phyloP scores from a whole-genome alignment of 2,329 filamentous ascomycete species.

The Thielaviopsis ethacetica region DNA sequence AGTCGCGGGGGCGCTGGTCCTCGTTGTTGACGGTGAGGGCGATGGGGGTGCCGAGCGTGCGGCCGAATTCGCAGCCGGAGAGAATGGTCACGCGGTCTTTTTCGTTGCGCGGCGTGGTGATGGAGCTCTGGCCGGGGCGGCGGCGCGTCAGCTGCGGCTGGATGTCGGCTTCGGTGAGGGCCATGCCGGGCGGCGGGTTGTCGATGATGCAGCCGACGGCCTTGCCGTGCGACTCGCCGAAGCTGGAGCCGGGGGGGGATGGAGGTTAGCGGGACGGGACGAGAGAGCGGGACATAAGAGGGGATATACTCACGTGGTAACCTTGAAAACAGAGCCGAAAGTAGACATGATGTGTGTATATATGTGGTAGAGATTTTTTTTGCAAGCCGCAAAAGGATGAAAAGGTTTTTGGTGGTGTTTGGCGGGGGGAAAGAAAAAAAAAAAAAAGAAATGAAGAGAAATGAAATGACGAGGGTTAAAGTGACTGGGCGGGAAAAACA shows the following conservation, averaged over 20 bases:
- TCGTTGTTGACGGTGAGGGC: conserved; percentile 77
- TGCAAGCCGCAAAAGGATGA: no score
- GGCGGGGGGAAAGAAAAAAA: conserved; percentile 9
- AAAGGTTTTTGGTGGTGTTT: conserved; percentile 10
- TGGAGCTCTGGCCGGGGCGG: conserved; percentile 72
- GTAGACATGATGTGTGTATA: conserved; percentile 48
- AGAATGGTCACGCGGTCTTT: conserved; percentile 85
- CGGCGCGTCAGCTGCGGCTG: conserved; percentile 89
- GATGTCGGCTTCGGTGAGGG: conserved; percentile 71
- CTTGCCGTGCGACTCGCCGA: conserved; percentile 62
- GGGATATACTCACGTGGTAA: conserved; percentile 51
- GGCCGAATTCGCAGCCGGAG: conserved; percentile 77
- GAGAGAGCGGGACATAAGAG: conserved; percentile 1
- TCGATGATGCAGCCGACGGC: conserved; percentile 93
- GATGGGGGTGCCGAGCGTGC: conserved; percentile 84
- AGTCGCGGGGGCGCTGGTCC: conserved; percentile 85
- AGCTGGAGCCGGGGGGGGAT: conserved; percentile 18
- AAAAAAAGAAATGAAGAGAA: not conserved
- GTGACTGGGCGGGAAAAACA: not conserved
- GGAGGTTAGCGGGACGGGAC: not conserved
- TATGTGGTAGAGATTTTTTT: no score
- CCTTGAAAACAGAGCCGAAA: conserved; percentile 66
- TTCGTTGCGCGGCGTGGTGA: conserved; percentile 86
- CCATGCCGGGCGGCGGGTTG: conserved; percentile 74
- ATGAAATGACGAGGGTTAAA: not conserved